These are phyloP conservation scores for Glaciozyma martinii DNA, from an alignment of 768 basidiomycete genomes.

Conservation along the genomic window DNA sequence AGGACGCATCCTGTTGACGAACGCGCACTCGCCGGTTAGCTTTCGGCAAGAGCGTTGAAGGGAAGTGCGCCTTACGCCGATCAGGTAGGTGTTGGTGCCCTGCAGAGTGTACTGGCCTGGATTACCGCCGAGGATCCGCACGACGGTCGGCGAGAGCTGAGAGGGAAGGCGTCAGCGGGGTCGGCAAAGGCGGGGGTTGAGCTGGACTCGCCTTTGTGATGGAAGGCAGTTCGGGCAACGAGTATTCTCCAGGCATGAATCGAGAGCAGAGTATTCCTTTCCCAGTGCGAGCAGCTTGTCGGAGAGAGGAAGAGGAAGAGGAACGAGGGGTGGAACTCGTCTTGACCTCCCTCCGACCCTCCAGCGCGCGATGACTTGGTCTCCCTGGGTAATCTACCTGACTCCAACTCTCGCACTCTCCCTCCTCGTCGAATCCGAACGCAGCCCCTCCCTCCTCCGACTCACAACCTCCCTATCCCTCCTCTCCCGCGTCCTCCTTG, in stretches of 20 bases:
- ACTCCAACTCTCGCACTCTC: constrained; percentile 5
- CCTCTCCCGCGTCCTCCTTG: background rate
- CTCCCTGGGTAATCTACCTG: constrained; percentile 2
- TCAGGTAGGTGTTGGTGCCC: constrained; percentile 84
- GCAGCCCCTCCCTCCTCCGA: background rate
- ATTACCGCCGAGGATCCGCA: constrained; percentile 50
- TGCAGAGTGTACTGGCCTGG: constrained; percentile 82
- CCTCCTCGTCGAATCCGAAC: constrained; percentile 17
- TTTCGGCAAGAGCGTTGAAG: constrained; percentile 41
- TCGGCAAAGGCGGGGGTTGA: too few relatives aligned
- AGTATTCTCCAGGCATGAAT: too few relatives aligned
- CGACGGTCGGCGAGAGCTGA: constrained; percentile 15
- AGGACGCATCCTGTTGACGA: constrained; percentile 18
- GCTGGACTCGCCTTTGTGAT: too few relatives aligned
- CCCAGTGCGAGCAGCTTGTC: too few relatives aligned
- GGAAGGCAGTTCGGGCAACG: too few relatives aligned
- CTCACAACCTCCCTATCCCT: background rate
- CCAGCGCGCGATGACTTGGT: background rate
- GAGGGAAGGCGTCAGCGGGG: too few relatives aligned
- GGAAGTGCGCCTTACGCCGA: constrained; percentile 47
- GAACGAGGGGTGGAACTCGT: too few relatives aligned
- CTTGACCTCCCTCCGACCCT: too few relatives aligned
- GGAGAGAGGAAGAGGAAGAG: too few relatives aligned
- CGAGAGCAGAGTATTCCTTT: too few relatives aligned
- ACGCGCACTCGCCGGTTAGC: background rate